Percentiles rank a stretch among this genome's conserved stretches.
Evolutionary conservation across 176 grass and related monocot species (phyloP).

Genomic region (Raddia distichophylla): DNA sequence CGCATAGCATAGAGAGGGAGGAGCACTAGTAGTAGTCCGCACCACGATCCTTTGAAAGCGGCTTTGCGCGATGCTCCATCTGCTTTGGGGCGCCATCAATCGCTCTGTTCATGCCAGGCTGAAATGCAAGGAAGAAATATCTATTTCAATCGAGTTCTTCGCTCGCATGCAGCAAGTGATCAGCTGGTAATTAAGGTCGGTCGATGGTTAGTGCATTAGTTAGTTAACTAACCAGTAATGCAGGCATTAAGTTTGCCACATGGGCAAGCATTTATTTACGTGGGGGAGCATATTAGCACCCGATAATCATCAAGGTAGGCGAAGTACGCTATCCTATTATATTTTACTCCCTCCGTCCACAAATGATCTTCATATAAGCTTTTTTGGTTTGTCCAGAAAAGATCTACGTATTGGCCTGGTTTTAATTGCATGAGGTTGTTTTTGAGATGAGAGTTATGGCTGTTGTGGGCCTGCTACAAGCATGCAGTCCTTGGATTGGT

Average conservation of each 20-base stretch:
- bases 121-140: background rate
- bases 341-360: no score
- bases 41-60: background rate
- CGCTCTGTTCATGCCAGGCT: background rate
- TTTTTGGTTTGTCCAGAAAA: no score
- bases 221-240: background rate
- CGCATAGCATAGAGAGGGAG: background rate
- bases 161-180: no score
- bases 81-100: background rate
- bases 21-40: background rate
- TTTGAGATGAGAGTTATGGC: no score
- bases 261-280: background rate
- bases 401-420: no score
- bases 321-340: no score
- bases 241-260: background rate
- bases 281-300: background rate
- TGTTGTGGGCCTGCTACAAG: no score
- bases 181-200: background rate
- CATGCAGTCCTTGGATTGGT: no score
- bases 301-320: background rate
- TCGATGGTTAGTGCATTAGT: background rate
- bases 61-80: background rate
- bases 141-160: background rate
- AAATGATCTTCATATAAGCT: no score
- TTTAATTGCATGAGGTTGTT: no score